phyloP scores from a whole-genome alignment of 2,329 filamentous ascomycete genomes.

The Cryoendolithus antarcticus region DNA sequence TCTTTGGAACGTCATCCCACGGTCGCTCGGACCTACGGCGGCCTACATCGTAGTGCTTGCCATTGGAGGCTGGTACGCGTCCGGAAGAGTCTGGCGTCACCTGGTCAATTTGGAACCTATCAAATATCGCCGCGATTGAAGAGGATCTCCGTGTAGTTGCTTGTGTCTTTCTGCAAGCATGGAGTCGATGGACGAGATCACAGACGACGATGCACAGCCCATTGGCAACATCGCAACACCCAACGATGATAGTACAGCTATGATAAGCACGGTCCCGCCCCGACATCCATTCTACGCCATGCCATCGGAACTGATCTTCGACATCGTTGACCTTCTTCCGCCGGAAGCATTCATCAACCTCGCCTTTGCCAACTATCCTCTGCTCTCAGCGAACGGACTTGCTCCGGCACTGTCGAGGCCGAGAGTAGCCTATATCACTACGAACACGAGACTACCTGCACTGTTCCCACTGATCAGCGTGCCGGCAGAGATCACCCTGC shows the following conservation, averaged over 20 bases:
- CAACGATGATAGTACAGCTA: too few relatives aligned
- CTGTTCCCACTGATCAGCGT: conserved; percentile 20
- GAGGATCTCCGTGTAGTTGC: too few relatives aligned
- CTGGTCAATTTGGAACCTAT: too few relatives aligned
- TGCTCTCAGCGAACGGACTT: conserved; percentile 27
- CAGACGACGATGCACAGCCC: too few relatives aligned
- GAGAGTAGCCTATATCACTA: conserved; percentile 20
- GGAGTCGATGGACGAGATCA: too few relatives aligned
- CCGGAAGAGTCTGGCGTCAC: conserved; percentile 28
- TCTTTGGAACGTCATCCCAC: conserved; percentile 64
- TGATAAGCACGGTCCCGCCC: neutral
- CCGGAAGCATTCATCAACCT: conserved; percentile 32
- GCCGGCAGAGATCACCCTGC: conserved; percentile 29
- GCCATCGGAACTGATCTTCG: conserved; percentile 35
- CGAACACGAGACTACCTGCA: conserved; percentile 16
- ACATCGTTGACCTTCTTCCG: conserved; percentile 30
- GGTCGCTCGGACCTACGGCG: conserved; percentile 61
- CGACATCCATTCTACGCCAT: conserved; percentile 28
- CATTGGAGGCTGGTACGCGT: conserved; percentile 38
- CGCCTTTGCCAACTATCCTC: conserved; percentile 34
- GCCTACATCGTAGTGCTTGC: conserved; percentile 55
- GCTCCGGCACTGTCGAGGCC: conserved; percentile 21
- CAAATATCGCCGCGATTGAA: too few relatives aligned
- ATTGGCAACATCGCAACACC: too few relatives aligned
- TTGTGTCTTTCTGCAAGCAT: too few relatives aligned